Conservation (phyloP, 768 basidiomycete genomes). For the Leucosporidium scottii region DNA sequence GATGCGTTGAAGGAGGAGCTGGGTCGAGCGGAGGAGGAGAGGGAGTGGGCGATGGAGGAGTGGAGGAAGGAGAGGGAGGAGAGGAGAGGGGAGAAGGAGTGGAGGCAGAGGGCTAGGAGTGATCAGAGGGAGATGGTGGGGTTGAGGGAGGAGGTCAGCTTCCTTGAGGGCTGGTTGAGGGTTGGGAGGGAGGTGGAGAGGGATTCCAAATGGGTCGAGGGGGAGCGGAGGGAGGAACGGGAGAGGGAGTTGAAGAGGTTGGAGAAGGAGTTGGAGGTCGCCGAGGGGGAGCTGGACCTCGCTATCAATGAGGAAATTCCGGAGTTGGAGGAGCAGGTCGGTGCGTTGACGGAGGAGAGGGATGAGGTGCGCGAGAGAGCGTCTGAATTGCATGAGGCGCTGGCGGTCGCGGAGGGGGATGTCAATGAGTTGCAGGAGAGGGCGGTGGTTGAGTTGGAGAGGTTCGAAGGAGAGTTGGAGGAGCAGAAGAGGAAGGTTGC, state of each 20-base stretch:
- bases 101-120: constrained; percentile 28
- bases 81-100: constrained; percentile 18
- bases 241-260: constrained; percentile 44
- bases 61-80: constrained; percentile 12
- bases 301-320: constrained; percentile 45
- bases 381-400: constrained; percentile 45
- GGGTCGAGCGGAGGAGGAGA: background rate
- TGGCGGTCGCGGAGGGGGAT: constrained; percentile 51
- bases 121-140: constrained; percentile 17
- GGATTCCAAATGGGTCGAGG: background rate
- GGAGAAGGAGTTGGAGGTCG: constrained; percentile 53
- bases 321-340: constrained; percentile 53
- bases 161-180: constrained; percentile 51
- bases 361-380: constrained; percentile 48
- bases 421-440: constrained; percentile 55
- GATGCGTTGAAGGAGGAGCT: too few relatives aligned
- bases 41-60: background rate
- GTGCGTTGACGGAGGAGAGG: constrained; percentile 59
- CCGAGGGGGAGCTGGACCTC: constrained; percentile 47
- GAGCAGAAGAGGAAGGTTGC: constrained; percentile 49
- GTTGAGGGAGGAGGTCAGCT: constrained; percentile 47
- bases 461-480: constrained; percentile 50
- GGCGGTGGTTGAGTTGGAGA: constrained; percentile 53
- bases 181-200: background rate
- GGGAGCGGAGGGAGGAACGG: constrained; percentile 1